A percentile compares a stretch with the other conserved stretches of the same genome.
These are phyloP conservation scores for Torulaspora maleeae DNA, from an alignment of 805 yeast genomes.

Conservation along the genomic window DNA sequence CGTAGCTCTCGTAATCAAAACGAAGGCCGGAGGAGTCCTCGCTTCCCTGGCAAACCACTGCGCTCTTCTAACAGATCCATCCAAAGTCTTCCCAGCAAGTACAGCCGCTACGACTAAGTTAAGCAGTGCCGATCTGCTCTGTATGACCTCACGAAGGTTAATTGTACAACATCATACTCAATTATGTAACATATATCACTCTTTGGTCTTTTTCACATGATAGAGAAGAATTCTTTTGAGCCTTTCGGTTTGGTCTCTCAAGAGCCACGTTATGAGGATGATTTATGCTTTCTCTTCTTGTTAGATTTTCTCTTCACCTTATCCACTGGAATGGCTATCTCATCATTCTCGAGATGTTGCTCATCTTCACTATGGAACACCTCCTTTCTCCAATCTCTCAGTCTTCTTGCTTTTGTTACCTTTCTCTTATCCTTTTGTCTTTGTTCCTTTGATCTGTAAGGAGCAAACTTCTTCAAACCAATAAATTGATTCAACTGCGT, in stretches of 20 bases:
- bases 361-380: conserved; percentile 65
- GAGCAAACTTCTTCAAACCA: conserved; percentile 89
- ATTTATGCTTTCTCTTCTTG: conserved; percentile 12
- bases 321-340: conserved; percentile 25
- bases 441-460: conserved; percentile 75
- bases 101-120: conserved; percentile 14
- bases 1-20: not conserved
- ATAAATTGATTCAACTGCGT: conserved; percentile 75
- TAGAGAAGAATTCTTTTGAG: not conserved
- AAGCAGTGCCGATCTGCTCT: not conserved
- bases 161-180: not conserved
- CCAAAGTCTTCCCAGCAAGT: conserved; percentile 15
- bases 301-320: conserved; percentile 4
- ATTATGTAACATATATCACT: conserved; percentile 1
- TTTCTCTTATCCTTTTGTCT: conserved; percentile 76
- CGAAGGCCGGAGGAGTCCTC: not conserved
- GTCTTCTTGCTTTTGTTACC: conserved; percentile 72
- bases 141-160: not conserved
- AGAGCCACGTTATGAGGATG: not conserved
- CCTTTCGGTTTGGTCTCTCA: not conserved
- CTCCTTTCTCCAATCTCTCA: conserved; percentile 85
- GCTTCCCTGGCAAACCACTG: conserved; percentile 1
- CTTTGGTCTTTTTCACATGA: conserved; percentile 4
- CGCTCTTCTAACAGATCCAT: conserved; percentile 14
- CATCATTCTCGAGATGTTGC: conserved; percentile 23